phyloP scores from a whole-genome alignment of 192 early-diverging fungal species.

The Physocladia obscura region DNA sequence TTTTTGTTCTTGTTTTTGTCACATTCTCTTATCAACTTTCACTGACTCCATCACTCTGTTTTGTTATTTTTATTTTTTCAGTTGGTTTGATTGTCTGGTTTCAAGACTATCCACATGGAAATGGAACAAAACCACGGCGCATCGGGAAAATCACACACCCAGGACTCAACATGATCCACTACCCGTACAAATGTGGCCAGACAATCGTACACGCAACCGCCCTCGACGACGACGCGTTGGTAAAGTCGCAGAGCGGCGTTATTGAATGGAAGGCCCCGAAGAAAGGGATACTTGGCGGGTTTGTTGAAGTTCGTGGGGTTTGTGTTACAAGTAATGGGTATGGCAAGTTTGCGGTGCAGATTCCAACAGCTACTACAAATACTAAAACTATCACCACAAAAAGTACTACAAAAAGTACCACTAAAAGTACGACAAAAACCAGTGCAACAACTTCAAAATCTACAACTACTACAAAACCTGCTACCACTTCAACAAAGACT shows the following conservation, averaged over 20 bases:
- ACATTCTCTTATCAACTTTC: no score
- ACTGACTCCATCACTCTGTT: no score
- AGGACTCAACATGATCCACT: slow-evolving; percentile 22
- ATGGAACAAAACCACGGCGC: neutral
- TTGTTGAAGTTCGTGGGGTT: slow-evolving; percentile 7
- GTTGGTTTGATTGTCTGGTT: slow-evolving; percentile 28
- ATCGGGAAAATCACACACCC: slow-evolving; percentile 6
- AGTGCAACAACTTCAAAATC: no score
- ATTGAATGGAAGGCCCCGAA: neutral
- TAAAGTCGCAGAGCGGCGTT: neutral
- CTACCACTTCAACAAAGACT: no score
- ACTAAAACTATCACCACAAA: no score
- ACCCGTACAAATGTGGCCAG: slow-evolving; percentile 20
- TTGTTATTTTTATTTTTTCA: neutral
- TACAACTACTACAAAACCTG: no score
- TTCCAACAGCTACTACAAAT: no score
- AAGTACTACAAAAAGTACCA: no score
- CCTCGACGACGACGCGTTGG: slow-evolving; percentile 5
- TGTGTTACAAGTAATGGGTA: slow-evolving; percentile 5
- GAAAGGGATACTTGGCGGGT: neutral
- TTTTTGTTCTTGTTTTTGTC: neutral
- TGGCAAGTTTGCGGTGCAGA: slow-evolving; percentile 4
- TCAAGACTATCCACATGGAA: neutral
- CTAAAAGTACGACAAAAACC: no score
- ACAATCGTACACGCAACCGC: slow-evolving; percentile 7